Percentiles rank a stretch among this genome's conserved stretches.
phyloP scores from a whole-genome alignment of 2,329 filamentous ascomycete species.

The Talaromyces sp. region DNA sequence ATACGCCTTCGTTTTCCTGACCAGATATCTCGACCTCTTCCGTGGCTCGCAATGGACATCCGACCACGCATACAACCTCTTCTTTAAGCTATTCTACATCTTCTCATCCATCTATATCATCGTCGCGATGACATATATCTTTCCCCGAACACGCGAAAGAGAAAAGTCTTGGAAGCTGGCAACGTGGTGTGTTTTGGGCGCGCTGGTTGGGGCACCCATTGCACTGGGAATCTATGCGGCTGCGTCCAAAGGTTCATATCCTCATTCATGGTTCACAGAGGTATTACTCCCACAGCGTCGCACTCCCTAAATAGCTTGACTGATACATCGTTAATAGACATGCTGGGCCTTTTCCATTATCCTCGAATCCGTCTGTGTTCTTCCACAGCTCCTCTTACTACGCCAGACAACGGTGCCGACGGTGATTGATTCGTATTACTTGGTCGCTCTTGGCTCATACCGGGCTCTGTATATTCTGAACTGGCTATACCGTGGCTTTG shows the following conservation, averaged over 20 bases:
- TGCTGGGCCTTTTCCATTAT: conserved; percentile 87
- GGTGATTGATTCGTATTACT: conserved; percentile 95
- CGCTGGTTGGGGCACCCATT: conserved; percentile 68
- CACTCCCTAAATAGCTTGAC: not conserved
- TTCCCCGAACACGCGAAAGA: conserved; percentile 80
- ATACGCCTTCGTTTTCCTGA: conserved; percentile 81
- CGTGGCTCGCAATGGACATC: conserved; percentile 30
- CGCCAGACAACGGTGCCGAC: conserved; percentile 94
- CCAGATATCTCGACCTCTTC: conserved; percentile 84
- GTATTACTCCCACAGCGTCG: conserved; percentile 27
- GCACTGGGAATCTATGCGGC: conserved; percentile 60
- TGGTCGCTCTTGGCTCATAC: conserved; percentile 82
- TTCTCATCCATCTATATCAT: conserved; percentile 81
- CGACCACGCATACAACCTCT: conserved; percentile 63
- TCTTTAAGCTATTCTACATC: conserved; percentile 90
- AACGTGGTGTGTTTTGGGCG: conserved; percentile 64
- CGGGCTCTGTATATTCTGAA: conserved; percentile 87
- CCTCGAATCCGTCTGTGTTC: conserved; percentile 84
- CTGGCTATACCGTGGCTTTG: conserved; percentile 74
- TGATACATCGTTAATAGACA: conserved; percentile 53
- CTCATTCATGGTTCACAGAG: conserved; percentile 38
- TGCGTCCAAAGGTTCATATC: conserved; percentile 54
- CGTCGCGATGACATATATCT: conserved; percentile 81
- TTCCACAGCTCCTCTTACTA: conserved; percentile 86
- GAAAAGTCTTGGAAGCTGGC: conserved; percentile 95